Percentiles rank a stretch among this genome's conserved stretches.
phyloP scores from a whole-genome alignment of 164 flowering plant genomes.

The Macadamia tetraphylla region DNA sequence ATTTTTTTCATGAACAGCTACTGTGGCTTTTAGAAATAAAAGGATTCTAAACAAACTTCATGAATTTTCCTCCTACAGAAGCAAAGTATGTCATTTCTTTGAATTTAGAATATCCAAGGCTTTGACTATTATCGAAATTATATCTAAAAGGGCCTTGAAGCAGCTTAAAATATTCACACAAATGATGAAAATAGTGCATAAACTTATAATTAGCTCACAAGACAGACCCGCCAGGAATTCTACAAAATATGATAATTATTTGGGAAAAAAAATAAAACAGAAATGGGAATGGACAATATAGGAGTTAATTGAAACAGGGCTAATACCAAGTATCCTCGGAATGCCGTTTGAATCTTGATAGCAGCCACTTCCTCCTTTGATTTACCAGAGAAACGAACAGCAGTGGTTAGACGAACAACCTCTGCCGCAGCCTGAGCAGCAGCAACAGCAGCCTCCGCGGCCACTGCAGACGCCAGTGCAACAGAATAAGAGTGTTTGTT shows the following conservation, averaged over 20 bases:
- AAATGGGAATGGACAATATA: not conserved
- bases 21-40: no score
- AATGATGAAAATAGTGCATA: no score
- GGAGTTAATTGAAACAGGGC: constrained; percentile 3
- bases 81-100: no score
- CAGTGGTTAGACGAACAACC: constrained; percentile 32
- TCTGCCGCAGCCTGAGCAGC: constrained; percentile 33
- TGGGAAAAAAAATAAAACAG: not conserved
- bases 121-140: no score
- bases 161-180: not conserved
- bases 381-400: constrained; percentile 34
- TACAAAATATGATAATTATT: not conserved
- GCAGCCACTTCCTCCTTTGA: constrained; percentile 69
- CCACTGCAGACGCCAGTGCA: constrained; percentile 28
- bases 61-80: no score
- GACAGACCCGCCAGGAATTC: not conserved
- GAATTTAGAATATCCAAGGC: no score
- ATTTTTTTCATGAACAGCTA: no score
- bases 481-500: constrained; percentile 27
- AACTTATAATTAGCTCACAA: not conserved
- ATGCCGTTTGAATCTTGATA: constrained; percentile 74
- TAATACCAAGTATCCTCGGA: constrained; percentile 72
- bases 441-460: constrained; percentile 33
- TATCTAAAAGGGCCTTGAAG: not conserved
- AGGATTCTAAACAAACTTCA: no score